Base-by-base conservation (phyloP, 2,329 filamentous ascomycete genomes). In the Didymosphaeria variabile region DNA sequence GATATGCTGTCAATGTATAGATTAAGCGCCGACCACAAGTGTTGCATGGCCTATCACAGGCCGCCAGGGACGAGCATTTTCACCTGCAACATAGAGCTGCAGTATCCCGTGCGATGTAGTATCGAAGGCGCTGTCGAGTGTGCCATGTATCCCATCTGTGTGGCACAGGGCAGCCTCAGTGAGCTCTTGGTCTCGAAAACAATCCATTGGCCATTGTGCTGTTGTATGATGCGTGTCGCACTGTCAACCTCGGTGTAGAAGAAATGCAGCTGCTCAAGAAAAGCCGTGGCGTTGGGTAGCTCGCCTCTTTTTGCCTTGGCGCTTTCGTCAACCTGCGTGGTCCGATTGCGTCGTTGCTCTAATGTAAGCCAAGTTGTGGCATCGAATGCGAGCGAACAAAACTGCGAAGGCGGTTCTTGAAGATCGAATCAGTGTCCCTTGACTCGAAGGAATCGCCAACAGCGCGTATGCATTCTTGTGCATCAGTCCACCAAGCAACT, bases 321-420 rank as follows among this genome's bases (percentile, higher is more conserved):
- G 8, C 23, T 9, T 29, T 23, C 19, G 13, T n/a, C 32, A 21
- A 15, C n/a, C n/a, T 34, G 17, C 26, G 8, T 34, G 21, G 32
- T 38, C 49, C 13, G 59, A 51, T 44, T 54, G 52, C 53, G 56
- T 49, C 34, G 53, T 62, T 61, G 57, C 54, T 17, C 58, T 64
- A 51, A 51, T 31, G 23, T 5, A 56, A 45, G 51, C 49, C 49
- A 55, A 57, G 42, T 66, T 32, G 54, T 51, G 60, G 46, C 32
- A 57, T 49, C 19, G 50, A 7, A 29, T n/a, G 49, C 45, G 34
- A 5, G 26, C 26, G 12, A 8, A 17, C 12, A 29, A 9, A 19
- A 21, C 19, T 5, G 19, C 54, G 31, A 23, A 53, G 57, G 15
- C 47, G 59, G 51, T 44, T 23, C 45, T 23, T 13, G 23, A 34